Conservation (phyloP, 1,139 yeast genomes). For the Yamadazyma conglobata region DNA sequence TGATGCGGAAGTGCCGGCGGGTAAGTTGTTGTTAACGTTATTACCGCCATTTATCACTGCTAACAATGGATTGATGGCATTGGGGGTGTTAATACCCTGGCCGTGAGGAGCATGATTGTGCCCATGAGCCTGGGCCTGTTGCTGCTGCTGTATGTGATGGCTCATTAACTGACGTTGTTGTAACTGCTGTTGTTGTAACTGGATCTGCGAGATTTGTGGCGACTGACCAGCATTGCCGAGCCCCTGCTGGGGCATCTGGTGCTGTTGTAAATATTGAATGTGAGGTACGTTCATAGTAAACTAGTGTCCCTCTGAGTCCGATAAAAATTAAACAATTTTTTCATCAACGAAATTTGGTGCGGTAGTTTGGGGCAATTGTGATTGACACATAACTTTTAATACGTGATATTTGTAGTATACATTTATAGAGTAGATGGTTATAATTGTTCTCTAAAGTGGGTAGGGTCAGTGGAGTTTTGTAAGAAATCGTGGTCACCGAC, state of each 20-base stretch:
- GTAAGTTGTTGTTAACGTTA: slow-evolving; percentile 2
- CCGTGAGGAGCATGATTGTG: slow-evolving; percentile 5
- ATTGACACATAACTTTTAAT: too few relatives aligned
- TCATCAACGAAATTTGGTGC: too few relatives aligned
- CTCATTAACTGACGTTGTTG: slow-evolving; percentile 41
- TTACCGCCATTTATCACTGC: slow-evolving; percentile 34
- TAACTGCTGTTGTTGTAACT: slow-evolving; percentile 36
- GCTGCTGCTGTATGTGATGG: slow-evolving; percentile 27
- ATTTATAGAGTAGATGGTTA: too few relatives aligned
- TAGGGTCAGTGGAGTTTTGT: slow-evolving; percentile 20
- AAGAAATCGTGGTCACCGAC: slow-evolving; percentile 46
- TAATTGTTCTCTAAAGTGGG: slow-evolving; percentile 26
- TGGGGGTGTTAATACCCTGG: slow-evolving; percentile 12
- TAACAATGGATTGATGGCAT: slow-evolving; percentile 32
- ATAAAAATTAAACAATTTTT: too few relatives aligned
- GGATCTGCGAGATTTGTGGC: slow-evolving; percentile 37
- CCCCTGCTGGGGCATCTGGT: slow-evolving; percentile 28
- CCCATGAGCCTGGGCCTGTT: slow-evolving; percentile 1
- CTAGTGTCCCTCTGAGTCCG: not conserved
- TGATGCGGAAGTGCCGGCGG: slow-evolving; percentile 2
- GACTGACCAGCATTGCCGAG: slow-evolving; percentile 27
- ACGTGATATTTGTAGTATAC: too few relatives aligned
- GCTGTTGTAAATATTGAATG: slow-evolving; percentile 44
- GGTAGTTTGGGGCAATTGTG: too few relatives aligned
- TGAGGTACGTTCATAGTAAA: slow-evolving; percentile 26